Conservation (phyloP, 1,284 basidiomycete species). For the Neotropicomus parvogracilis region DNA sequence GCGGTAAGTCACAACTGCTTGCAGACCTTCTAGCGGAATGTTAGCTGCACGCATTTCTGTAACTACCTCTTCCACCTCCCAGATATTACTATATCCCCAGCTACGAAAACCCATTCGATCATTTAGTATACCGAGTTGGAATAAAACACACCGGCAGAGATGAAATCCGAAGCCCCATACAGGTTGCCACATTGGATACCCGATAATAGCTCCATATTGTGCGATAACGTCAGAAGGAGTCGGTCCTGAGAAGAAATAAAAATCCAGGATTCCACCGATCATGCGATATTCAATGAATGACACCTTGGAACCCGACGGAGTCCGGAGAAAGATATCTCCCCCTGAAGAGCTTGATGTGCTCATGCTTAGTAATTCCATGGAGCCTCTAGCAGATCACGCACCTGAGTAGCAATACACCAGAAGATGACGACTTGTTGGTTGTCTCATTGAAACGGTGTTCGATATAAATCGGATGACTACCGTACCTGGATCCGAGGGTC, state of each 20-base stretch:
- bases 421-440: slow-evolving; percentile 48
- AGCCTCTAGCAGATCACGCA: slow-evolving; percentile 17
- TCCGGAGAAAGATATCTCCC: slow-evolving; percentile 58
- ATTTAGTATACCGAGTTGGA: neutral
- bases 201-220: slow-evolving; percentile 59
- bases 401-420: slow-evolving; percentile 67
- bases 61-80: slow-evolving; percentile 45
- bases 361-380: neutral
- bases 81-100: slow-evolving; percentile 50
- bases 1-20: neutral
- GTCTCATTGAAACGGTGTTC: slow-evolving; percentile 54
- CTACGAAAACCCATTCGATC: slow-evolving; percentile 23
- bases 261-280: slow-evolving; percentile 60
- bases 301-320: slow-evolving; percentile 44
- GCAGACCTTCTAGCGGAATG: slow-evolving; percentile 57
- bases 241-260: slow-evolving; percentile 68
- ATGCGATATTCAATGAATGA: slow-evolving; percentile 59
- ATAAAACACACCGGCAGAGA: slow-evolving; percentile 48
- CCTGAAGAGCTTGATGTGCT: slow-evolving; percentile 42
- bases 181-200: slow-evolving; percentile 61
- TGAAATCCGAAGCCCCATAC: slow-evolving; percentile 70
- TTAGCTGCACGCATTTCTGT: slow-evolving; percentile 54
- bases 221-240: slow-evolving; percentile 56
- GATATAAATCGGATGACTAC: slow-evolving; percentile 64
- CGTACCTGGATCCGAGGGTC: slow-evolving; percentile 40